Evolutionary conservation across 2,329 filamentous ascomycete genomes (phyloP).

Genomic region (Fusarium phyllophilum): DNA sequence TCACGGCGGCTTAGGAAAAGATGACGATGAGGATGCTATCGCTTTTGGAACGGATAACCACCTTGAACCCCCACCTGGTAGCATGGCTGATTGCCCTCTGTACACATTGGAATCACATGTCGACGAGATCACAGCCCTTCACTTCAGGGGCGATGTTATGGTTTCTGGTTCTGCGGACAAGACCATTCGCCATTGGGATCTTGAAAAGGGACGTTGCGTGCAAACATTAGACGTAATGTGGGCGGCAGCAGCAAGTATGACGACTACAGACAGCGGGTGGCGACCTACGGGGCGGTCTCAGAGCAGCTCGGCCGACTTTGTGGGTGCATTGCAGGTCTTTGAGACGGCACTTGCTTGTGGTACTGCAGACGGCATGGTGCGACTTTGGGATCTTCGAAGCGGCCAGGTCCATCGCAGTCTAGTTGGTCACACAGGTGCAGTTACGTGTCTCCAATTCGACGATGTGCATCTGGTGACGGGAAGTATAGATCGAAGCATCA

Average conservation of each 20-base stretch:
- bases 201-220: constrained; percentile 95
- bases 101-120: constrained; percentile 90
- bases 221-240: constrained; percentile 98
- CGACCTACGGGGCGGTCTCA: constrained; percentile 72
- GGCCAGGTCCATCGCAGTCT: constrained; percentile 97
- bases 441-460: constrained; percentile 95
- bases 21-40: constrained; percentile 73
- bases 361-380: constrained; percentile 96
- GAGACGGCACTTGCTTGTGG: constrained; percentile 95
- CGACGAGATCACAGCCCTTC: constrained; percentile 91
- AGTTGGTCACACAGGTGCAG: constrained; percentile 93
- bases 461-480: constrained; percentile 95
- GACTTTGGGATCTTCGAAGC: constrained; percentile 94
- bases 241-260: constrained; percentile 84
- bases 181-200: constrained; percentile 96
- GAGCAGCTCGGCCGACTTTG: constrained; percentile 83
- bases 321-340: constrained; percentile 94
- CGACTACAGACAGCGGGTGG: constrained; percentile 73
- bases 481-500: constrained; percentile 89
- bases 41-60: constrained; percentile 78
- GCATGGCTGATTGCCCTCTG: constrained; percentile 89
- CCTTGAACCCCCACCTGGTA: constrained; percentile 78
- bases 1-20: constrained; percentile 69
- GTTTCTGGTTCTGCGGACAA: constrained; percentile 98
- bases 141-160: constrained; percentile 88